These are phyloP conservation scores for Mortierella sp. DNA, from an alignment of 371 early-diverging fungal genomes.

Conservation along the genomic window DNA sequence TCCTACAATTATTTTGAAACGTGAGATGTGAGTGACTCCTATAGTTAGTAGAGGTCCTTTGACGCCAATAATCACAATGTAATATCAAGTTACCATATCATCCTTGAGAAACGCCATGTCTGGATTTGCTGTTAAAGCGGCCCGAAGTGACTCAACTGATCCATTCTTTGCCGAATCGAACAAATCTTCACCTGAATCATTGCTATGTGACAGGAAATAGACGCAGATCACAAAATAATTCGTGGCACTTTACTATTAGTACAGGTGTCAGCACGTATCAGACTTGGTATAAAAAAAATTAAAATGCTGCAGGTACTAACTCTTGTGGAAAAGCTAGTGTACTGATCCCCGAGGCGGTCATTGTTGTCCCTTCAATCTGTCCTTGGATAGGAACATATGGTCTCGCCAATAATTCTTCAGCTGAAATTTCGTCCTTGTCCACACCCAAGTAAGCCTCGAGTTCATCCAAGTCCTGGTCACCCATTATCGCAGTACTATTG, in stretches of 20 bases:
- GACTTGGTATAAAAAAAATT: neutral
- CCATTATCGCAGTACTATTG: conserved; percentile 11
- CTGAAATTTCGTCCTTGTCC: conserved; percentile 51
- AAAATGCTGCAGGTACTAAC: conserved; percentile 9
- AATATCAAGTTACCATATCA: conserved; percentile 25
- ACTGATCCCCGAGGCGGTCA: conserved; percentile 49
- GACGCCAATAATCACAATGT: neutral
- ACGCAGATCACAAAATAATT: neutral
- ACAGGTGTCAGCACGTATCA: neutral
- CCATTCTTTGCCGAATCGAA: conserved; percentile 32
- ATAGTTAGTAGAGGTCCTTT: neutral
- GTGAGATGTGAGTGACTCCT: neutral
- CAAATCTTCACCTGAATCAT: conserved; percentile 25
- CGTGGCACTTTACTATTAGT: neutral
- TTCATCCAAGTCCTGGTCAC: conserved; percentile 51
- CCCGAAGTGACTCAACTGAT: conserved; percentile 21
- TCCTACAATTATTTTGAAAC: conserved; percentile 21
- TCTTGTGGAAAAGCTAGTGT: conserved; percentile 30
- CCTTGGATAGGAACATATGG: conserved; percentile 40
- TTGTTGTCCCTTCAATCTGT: conserved; percentile 20
- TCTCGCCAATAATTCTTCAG: conserved; percentile 46
- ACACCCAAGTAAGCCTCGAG: conserved; percentile 45
- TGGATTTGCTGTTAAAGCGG: conserved; percentile 24
- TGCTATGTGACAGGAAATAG: neutral
- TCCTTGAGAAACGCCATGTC: conserved; percentile 25